Base-by-base conservation (phyloP, 2,329 filamentous ascomycete genomes). In the Apiospora aurea region DNA sequence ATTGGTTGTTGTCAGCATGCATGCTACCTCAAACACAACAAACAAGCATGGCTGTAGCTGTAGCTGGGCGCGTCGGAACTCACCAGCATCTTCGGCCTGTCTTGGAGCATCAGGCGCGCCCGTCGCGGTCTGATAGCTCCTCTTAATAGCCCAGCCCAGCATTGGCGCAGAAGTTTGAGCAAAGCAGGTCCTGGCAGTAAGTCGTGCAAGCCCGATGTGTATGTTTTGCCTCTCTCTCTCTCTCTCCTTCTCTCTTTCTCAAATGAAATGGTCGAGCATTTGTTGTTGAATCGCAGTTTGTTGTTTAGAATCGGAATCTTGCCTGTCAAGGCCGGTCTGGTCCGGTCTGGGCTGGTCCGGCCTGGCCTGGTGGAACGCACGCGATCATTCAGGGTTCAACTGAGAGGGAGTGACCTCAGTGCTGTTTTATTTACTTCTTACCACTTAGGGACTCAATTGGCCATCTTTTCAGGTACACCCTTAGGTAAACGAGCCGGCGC, bases 81-180 rank as follows among this genome's bases (percentile, higher is more conserved):
- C 76, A 79, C 79, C 78, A 72, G 70, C 76, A 67, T 72, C 72
- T 72, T 73, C 75, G 71, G 69, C 75, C 49, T 72, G 72, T 72
- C 72, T 74, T 71, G 80, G 78, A 75, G 79, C 77, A 74, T 80
- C 75, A 44, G 76, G 77, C 13, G 76, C 75, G 46, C 84, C 83
- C 66, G 81, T 82, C 72, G 82, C 83, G 75, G 77, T 79, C 64
- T 83, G 82, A 72, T 84, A 78, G 53, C 83, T 81, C 78, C 82
- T 85, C 78, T 85, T 87, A 76, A 90, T 80, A 82, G 89, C 88
- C 89, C 89, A 91, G 75, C 88, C 88, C 73, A 91, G 83, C 89
- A 68, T 68, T 68, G 66, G 41, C 43, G 26, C 66, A 68, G 24
- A 26, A 38, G 44, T 46, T 29, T 18, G 41, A 26, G 43, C 14